Base-by-base conservation (phyloP, 768 basidiomycete species). In the Calocybe gangraenosa region DNA sequence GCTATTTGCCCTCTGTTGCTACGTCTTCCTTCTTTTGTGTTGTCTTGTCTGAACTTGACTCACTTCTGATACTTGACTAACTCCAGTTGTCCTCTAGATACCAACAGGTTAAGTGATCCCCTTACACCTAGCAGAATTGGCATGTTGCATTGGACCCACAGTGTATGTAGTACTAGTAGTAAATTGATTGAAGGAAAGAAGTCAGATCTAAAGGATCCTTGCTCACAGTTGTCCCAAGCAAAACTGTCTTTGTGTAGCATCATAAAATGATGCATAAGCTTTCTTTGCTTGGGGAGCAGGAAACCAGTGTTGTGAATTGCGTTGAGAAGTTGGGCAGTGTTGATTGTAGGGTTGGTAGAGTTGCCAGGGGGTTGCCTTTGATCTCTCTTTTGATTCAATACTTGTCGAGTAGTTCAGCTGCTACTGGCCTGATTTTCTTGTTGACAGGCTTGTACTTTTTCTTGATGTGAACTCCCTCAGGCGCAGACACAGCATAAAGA, bases 161-260 rank as follows among this genome's bases (percentile, higher is more conserved):
- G 72, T 0, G 37, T 60, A 47, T 74, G 72, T 9, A 52, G 42
- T 0, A 73, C 48, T 1, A 56, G 61, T 0, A 64, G 66, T 14
- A 71, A 65, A 0, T 57, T 44, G 0, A 66, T 44, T 0, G 66
- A 63, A 0, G 50, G 48, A 38, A 70, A 71, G 31, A 56, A 72
- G 1, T 70, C 58, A 1, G 57, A 36, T 0, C 43, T 37, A 19
- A 73, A 70, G 0, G 36, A 34, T 0, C 74, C 69, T 10, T 59
- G 56, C 39, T 76, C 67, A 0, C 33, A 7, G 8, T 73, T 65
- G 2, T 62, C 47, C 70, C 67, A 76, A 0, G 72, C 68, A 23
- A 76, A 67, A 0, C 47, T 67, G 0, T 49, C 9, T 19, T 72
- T 53, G 3, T 70, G 62, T 14, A 44, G 15, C 17, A 41, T 50